Evolutionary conservation across 1,284 basidiomycete species (phyloP), one percentile per base, ranked within the genome.

Genomic region (Pseudozyma sp.): DNA sequence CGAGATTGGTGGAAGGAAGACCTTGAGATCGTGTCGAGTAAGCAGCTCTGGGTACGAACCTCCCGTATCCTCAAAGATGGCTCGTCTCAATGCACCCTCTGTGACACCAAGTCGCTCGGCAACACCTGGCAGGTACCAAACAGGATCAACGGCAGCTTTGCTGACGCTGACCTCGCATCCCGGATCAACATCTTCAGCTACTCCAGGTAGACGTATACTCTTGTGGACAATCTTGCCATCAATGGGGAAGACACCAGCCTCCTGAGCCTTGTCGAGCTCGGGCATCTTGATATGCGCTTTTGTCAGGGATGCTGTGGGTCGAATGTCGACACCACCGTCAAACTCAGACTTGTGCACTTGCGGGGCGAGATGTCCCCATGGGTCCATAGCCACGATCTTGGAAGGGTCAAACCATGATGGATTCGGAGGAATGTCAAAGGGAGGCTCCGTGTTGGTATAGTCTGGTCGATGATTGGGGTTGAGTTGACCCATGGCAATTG

Each of bases 11-110:
- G 96, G 95, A 0, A 97, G 88, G 89, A 97, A 97, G 25, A 95
- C 89, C 85, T 96, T 95, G 87, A 98, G 92, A 83, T 97, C 94
- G 1, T 93, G 94, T 14, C 95, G 90, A 11, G 95, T 97, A 78
- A 98, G 91, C 51, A 98, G 89, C 80, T 98, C 95, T 2, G 95
- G 95, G 85, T 97, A 96, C 92, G 95, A 95, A 81, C 94, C 95
- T 78, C 94, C 94, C 5, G 87, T 87, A 66, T 97, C 95, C 84
- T 97, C 95, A 78, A 97, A 98, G 36, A 98, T 88, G 0, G 93
- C 92, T 19, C 95, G 89, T 38, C 95, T 90, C 10, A 98, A 89
- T 0, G 93, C 86, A 11, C 88, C 89, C 85, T 98, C 96, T 0
- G 93, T 92, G 53, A 85, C 53, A 19, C 81, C 80, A 16, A 83